Evolutionary conservation across 768 basidiomycete genomes (phyloP).

Genomic region (Cyclocybe aegerita): DNA sequence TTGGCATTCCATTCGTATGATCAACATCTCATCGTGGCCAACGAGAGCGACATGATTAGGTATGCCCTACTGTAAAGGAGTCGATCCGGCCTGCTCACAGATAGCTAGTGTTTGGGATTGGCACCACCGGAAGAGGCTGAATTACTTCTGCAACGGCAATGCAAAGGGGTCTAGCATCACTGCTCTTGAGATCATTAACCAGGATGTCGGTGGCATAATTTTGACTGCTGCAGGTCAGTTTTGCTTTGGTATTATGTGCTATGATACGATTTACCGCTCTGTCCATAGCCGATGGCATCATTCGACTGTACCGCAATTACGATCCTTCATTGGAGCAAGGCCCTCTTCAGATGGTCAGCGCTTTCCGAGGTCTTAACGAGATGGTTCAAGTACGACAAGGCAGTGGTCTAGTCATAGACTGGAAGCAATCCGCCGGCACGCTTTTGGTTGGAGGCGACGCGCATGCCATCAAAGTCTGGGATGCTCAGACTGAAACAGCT

Average conservation of each 20-base stretch:
- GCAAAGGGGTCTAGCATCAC: slow-evolving; percentile 81
- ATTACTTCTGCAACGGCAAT: slow-evolving; percentile 89
- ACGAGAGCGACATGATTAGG: slow-evolving; percentile 86
- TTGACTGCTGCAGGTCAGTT: slow-evolving; percentile 80
- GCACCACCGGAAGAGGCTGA: slow-evolving; percentile 75
- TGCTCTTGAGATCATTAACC: slow-evolving; percentile 89
- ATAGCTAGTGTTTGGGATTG: slow-evolving; percentile 87
- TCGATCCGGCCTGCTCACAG: background rate
- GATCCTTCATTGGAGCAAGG: slow-evolving; percentile 70
- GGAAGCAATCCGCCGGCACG: slow-evolving; percentile 87
- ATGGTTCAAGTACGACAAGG: slow-evolving; percentile 73
- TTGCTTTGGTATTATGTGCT: background rate
- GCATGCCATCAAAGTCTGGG: slow-evolving; percentile 88
- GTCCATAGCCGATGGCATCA: slow-evolving; percentile 79
- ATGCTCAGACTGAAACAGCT: slow-evolving; percentile 85
- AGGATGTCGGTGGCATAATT: slow-evolving; percentile 90
- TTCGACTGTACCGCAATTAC: slow-evolving; percentile 92
- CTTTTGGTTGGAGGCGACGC: slow-evolving; percentile 92
- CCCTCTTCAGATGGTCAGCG: slow-evolving; percentile 87
- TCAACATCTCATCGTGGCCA: slow-evolving; percentile 81
- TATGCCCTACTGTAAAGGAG: slow-evolving; percentile 29
- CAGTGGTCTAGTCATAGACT: slow-evolving; percentile 84
- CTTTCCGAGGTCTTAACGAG: slow-evolving; percentile 87
- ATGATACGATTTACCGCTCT: background rate
- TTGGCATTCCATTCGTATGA: slow-evolving; percentile 94